Percentiles rank a stretch among this genome's conserved stretches.
phyloP scores from a whole-genome alignment of 2,329 filamentous ascomycete genomes.

The Volutella citrinella region DNA sequence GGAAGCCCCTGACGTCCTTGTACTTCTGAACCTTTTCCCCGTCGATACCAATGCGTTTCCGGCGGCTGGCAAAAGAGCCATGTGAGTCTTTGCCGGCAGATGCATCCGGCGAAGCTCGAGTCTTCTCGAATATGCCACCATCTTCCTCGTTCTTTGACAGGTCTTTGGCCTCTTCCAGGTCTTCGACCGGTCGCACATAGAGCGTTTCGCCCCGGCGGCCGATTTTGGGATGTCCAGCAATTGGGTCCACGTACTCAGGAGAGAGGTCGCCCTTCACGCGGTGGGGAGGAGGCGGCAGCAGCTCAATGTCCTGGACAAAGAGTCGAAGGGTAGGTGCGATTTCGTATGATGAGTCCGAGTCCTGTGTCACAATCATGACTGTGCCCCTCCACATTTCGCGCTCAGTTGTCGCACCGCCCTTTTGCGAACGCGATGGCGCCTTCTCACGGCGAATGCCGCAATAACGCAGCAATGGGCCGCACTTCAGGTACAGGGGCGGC shows the following conservation, averaged over 20 bases:
- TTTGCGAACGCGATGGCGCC: constrained; percentile 30
- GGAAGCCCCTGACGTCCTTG: constrained; percentile 77
- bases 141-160: constrained; percentile 78
- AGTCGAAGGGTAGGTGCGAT: constrained; percentile 75
- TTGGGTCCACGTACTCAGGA: constrained; percentile 82
- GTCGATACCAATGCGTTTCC: constrained; percentile 56
- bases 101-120: constrained; percentile 50
- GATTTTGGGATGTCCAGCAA: constrained; percentile 82
- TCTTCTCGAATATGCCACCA: constrained; percentile 75
- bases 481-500: constrained; percentile 80
- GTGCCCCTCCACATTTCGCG: constrained; percentile 89
- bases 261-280: constrained; percentile 65
- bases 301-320: constrained; percentile 81
- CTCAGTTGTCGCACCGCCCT: constrained; percentile 37
- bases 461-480: constrained; percentile 86
- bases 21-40: constrained; percentile 80
- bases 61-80: constrained; percentile 52
- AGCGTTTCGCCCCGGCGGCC: constrained; percentile 81
- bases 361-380: constrained; percentile 91
- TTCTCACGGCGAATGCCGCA: constrained; percentile 74
- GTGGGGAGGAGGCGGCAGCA: constrained; percentile 74
- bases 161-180: constrained; percentile 75
- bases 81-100: constrained; percentile 43
- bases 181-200: constrained; percentile 86
- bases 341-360: constrained; percentile 78